Base-by-base conservation (phyloP, 139 green algal genomes). In the Volvox reticuliferus region DNA sequence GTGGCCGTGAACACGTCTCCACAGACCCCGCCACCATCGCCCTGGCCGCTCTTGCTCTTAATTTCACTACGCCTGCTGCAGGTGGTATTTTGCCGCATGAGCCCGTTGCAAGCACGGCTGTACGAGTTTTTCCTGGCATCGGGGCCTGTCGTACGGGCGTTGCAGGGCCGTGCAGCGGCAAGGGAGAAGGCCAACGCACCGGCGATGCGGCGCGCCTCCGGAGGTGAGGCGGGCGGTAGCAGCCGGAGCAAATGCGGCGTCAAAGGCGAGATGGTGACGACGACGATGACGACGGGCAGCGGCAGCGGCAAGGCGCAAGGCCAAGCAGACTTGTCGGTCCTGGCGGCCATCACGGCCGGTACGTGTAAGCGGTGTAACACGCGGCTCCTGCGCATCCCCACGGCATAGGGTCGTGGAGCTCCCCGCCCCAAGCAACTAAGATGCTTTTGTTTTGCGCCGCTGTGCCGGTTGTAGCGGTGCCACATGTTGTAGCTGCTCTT, bases 61-160 rank as follows among this genome's bases (percentile, higher is more conserved):
- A 55, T 55, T 55, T 9, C 44, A 55, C 5, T 55, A 55, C 5
- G 9, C 44, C 44, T 16, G 21, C 86, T 93, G n/a, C 91, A 98
- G 89, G 94, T 99, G 61, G 98, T 99, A 88, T 99, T 98, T 95
- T 99, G 98, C 96, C 95, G 93, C 37, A 93, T 99, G 91, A 97
- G 95, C 35, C 88, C 95, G 0, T 94, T 99, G 91, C 95, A 97
- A 93, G 33, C 75, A 18, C 86, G 94, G 67, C 94, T 99, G 62
- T 99, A 99, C 95, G 65, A 94, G 22, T 95, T 97, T 92, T 99
- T 99, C 90, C 93, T 99, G 18, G 94, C 84, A 73, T 86, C 22
- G 21, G 87, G 30, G 3, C 69, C 86, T 2, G 79, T 91, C 30
- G 71, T 93, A 33, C 78, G 88, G 50, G 87, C 91, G 79, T 89